Base-by-base conservation (phyloP, 192 early-diverging fungal species). In the Linnemannia exigua region DNA sequence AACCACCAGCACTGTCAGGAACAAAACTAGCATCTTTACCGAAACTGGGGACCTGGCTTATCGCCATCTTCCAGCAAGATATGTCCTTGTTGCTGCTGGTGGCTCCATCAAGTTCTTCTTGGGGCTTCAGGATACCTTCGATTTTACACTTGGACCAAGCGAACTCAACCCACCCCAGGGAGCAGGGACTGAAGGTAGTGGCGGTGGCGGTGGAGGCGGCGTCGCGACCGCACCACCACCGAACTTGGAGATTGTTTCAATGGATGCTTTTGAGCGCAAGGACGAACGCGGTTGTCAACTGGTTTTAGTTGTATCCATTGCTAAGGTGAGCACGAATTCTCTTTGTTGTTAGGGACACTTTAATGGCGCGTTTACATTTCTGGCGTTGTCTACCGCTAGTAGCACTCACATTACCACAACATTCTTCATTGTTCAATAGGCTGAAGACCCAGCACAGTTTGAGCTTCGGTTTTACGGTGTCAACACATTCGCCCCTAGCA, bases 231-330 rank as follows among this genome's bases (percentile, higher is more conserved):
- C 54, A 66, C 50, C 69, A 2, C 48, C 54, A 33, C 31, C 28
- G 0, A 79, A 80, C n/a, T 48, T 68, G 20, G 84, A 86, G 47
- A 86, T 86, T 74, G 75, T 86, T 11, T 86, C 84, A 17, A 74
- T 86, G 63, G 84, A 86, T 37, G 84, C 84, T 1, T 86, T 80
- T 70, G 84, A 80, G 41, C 84, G 84, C 5, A 79, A 79, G 17
- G 84, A 80, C 31, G 70, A 61, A 25, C 84, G 84, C 1, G 84
- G 84, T 6, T 86, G 84, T 54, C 84, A 86, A 37, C 58, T 86
- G 74, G 38, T 86, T 0, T 20, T 86, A 35, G 37, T 76, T 11
- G 78, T 77, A 2, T 75, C 84, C 0, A 73, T 86, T 41, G 84
- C 84, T 3, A 86, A 72, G 66, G 84, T 86, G 76, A 44, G 33